A percentile compares a stretch with the other conserved stretches of the same genome.
Conservation (phyloP, 768 basidiomycete species). For the Leucocoprinus sp. region DNA sequence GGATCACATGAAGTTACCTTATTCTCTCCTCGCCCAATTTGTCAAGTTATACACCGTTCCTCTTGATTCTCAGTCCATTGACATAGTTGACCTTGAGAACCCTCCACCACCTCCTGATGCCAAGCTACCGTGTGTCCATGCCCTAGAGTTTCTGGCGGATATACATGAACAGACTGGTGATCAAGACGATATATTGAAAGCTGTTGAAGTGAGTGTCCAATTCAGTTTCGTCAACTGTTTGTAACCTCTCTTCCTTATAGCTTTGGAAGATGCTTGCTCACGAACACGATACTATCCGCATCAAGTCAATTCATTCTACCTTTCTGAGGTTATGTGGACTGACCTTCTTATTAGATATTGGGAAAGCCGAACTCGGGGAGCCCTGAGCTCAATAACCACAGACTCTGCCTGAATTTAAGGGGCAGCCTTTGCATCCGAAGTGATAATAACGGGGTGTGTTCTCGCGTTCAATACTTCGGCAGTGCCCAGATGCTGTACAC, state of each 20-base stretch:
- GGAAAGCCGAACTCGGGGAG: slow-evolving; percentile 63
- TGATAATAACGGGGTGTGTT: too few species aligned
- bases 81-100: slow-evolving; percentile 67
- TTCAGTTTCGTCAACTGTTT: slow-evolving; percentile 2
- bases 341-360: slow-evolving; percentile 53
- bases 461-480: too few species aligned
- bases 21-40: slow-evolving; percentile 47
- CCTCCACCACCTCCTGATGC: slow-evolving; percentile 59
- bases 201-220: slow-evolving; percentile 34
- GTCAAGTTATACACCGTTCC: slow-evolving; percentile 54
- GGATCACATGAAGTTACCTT: slow-evolving; percentile 50
- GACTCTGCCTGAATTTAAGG: not conserved
- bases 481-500: too few species aligned
- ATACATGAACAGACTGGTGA: slow-evolving; percentile 51
- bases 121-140: slow-evolving; percentile 67
- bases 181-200: slow-evolving; percentile 35
- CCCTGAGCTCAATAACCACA: slow-evolving; percentile 16
- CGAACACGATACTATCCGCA: slow-evolving; percentile 67
- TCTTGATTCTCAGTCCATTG: slow-evolving; percentile 19
- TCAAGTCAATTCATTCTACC: slow-evolving; percentile 38
- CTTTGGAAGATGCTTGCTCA: slow-evolving; percentile 64
- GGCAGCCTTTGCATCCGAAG: too few species aligned
- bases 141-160: slow-evolving; percentile 84
- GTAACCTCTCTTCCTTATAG: slow-evolving; percentile 24
- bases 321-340: not conserved